Conservation (phyloP, 83 land plant species). For the Picea abies region DNA sequence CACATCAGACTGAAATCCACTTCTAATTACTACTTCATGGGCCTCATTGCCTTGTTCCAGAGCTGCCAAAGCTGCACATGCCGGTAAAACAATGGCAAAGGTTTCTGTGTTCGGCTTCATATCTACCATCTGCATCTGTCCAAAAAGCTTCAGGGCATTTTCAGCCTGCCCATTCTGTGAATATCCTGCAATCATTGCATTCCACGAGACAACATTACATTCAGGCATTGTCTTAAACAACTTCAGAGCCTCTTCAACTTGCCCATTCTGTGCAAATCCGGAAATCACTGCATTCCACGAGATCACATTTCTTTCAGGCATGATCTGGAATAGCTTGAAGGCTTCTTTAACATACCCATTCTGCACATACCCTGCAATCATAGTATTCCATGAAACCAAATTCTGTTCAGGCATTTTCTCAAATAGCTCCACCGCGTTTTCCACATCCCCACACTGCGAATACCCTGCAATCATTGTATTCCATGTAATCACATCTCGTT, state of each 20-base stretch:
- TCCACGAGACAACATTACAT: constrained; percentile 40
- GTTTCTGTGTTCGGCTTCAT: constrained; percentile 11
- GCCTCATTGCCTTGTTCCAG: constrained; percentile 31
- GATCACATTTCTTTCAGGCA: not conserved
- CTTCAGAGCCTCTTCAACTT: constrained; percentile 22
- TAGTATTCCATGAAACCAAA: not conserved
- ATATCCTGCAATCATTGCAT: constrained; percentile 59
- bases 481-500: no score
- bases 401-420: not conserved
- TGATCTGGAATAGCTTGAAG: not conserved
- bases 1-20: constrained; percentile 23
- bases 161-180: constrained; percentile 10
- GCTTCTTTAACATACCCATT: not conserved
- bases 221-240: constrained; percentile 25
- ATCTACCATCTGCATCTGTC: constrained; percentile 11
- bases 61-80: constrained; percentile 33
- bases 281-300: constrained; percentile 37
- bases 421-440: not conserved
- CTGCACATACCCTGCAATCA: constrained; percentile 9
- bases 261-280: constrained; percentile 22
- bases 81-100: constrained; percentile 33
- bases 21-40: constrained; percentile 44
- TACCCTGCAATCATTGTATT: no score
- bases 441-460: no score
- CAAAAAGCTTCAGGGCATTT: not conserved